phyloP scores from a whole-genome alignment of 352 stramenopile species.

The Thalassiosira gravida region DNA sequence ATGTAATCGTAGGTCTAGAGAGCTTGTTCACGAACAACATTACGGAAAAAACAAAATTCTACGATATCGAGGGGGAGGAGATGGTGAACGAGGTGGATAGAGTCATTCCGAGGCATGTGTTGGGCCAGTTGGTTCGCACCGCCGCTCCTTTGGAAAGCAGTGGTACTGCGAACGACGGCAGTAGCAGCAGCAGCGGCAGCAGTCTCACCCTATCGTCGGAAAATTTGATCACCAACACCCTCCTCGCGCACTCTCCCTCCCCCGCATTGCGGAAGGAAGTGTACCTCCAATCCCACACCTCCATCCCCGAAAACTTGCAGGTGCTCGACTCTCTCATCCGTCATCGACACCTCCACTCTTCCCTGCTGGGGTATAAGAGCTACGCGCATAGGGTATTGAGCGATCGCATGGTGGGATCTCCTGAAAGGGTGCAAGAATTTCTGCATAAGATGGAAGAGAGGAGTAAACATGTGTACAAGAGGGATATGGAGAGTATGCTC shows the following conservation, averaged over 20 bases:
- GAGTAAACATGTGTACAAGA: slow-evolving; percentile 58
- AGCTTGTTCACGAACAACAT: slow-evolving; percentile 90
- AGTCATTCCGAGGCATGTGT: slow-evolving; percentile 68
- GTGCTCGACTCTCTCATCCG: no score
- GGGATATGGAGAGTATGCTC: slow-evolving; percentile 89
- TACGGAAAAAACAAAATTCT: slow-evolving; percentile 66
- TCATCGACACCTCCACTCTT: slow-evolving; percentile 90
- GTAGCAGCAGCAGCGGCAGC: no score
- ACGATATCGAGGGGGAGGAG: slow-evolving; percentile 32
- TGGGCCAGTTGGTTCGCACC: slow-evolving; percentile 59
- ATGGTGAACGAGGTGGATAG: slow-evolving; percentile 48
- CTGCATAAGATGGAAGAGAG: slow-evolving; percentile 56
- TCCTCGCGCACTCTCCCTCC: no score
- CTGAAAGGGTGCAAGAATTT: slow-evolving; percentile 59
- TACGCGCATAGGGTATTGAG: slow-evolving; percentile 88
- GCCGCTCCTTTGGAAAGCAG: no score
- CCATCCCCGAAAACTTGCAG: no score
- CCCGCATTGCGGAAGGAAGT: no score
- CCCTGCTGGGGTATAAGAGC: slow-evolving; percentile 89
- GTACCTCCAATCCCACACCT: no score
- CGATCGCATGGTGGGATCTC: slow-evolving; percentile 87
- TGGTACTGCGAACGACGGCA: no score
- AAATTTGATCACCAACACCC: no score
- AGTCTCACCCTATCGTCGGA: no score
- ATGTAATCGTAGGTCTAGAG: slow-evolving; percentile 88